Percentiles rank a stretch among this genome's conserved stretches.
phyloP scores from a whole-genome alignment of 2,329 filamentous ascomycete genomes.

The Penicillium sclerotigenum region DNA sequence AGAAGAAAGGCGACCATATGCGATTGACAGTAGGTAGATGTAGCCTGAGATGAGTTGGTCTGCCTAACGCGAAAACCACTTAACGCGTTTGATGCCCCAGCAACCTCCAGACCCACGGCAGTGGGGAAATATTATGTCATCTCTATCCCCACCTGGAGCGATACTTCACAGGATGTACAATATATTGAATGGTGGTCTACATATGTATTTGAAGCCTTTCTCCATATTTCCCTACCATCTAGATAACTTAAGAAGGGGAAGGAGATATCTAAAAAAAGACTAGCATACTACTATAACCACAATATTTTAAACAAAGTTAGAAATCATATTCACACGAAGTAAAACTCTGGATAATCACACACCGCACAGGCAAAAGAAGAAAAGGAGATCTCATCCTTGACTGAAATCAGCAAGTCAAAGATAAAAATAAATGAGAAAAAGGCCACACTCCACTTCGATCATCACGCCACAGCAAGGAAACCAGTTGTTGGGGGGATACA shows the following conservation, averaged over 20 bases:
- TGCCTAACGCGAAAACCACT: constrained; percentile 11
- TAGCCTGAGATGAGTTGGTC: neutral
- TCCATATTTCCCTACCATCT: no score
- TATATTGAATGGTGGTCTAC: no score
- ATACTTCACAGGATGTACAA: no score
- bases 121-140: constrained; percentile 11
- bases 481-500: neutral
- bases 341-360: constrained; percentile 17
- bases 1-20: neutral
- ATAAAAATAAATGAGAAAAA: neutral
- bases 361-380: constrained; percentile 3
- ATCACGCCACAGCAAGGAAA: constrained; percentile 1
- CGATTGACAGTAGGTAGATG: neutral
- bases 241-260: no score
- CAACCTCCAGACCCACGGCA: neutral
- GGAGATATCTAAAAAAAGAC: no score
- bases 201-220: no score
- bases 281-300: neutral
- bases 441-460: neutral
- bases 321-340: constrained; percentile 26
- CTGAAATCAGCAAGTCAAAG: neutral
- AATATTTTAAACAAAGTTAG: neutral
- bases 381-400: neutral
- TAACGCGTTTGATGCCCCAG: constrained; percentile 9
- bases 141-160: no score